phyloP scores from a whole-genome alignment of 495 filamentous ascomycete species.

The Cairneyella variabilis region DNA sequence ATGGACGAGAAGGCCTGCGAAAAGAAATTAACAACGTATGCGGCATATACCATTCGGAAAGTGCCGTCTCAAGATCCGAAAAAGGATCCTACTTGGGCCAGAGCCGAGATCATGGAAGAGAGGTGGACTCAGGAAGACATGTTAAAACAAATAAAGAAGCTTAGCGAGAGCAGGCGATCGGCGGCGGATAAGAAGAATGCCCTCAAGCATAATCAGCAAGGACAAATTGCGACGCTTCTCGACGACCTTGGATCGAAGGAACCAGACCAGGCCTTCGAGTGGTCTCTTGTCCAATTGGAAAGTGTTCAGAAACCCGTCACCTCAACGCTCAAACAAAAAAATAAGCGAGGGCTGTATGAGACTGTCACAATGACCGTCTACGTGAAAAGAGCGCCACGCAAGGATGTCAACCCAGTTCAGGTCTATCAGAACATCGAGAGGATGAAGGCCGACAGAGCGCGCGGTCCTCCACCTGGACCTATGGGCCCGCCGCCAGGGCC shows the following conservation, averaged over 20 bases:
- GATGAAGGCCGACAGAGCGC: background rate
- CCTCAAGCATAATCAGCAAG: conserved; percentile 7
- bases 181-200: conserved; percentile 17
- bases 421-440: conserved; percentile 18
- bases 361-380: conserved; percentile 20
- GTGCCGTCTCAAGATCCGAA: conserved; percentile 5
- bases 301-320: background rate
- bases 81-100: conserved; percentile 21
- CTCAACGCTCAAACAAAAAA: background rate
- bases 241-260: conserved; percentile 17
- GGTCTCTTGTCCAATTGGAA: conserved; percentile 22
- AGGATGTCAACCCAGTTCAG: conserved; percentile 3
- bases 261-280: conserved; percentile 15
- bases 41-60: conserved; percentile 16
- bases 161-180: conserved; percentile 10
- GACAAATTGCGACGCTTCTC: conserved; percentile 14
- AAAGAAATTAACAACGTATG: conserved; percentile 19
- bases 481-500: too few species aligned
- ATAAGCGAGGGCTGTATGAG: conserved; percentile 2
- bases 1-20: conserved; percentile 13
- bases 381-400: conserved; percentile 14
- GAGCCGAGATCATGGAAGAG: conserved; percentile 16
- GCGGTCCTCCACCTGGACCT: background rate
- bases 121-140: conserved; percentile 16
- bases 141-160: conserved; percentile 18